Evolutionary conservation across 495 filamentous ascomycete species (phyloP).

Genomic region (Cladorrhinum samala): DNA sequence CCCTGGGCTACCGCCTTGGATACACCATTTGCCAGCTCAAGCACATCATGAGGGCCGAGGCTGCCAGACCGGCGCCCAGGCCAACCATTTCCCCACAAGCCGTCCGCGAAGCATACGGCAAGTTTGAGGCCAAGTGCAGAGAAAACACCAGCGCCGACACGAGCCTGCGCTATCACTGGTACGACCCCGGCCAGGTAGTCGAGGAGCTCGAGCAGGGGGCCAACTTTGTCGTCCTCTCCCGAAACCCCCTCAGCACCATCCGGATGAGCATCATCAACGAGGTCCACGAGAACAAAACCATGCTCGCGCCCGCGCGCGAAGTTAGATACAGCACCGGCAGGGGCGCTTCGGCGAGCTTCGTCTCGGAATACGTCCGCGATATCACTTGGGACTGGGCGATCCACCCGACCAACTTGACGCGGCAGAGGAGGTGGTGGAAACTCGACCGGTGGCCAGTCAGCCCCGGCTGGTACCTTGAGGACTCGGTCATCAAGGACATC

Average conservation of each 20-base stretch:
- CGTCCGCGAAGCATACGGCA: not conserved
- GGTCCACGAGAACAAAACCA: conserved; percentile 17
- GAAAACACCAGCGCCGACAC: no score
- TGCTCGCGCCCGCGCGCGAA: conserved; percentile 19
- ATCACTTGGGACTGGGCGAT: conserved; percentile 23
- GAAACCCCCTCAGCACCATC: not conserved
- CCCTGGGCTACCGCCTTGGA: conserved; percentile 21
- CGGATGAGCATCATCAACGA: conserved; percentile 22
- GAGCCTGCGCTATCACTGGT: no score
- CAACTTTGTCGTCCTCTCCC: not conserved
- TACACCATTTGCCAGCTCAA: conserved; percentile 15
- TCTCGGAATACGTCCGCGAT: conserved; percentile 8
- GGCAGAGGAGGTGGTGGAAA: conserved; percentile 13
- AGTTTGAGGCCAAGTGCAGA: not conserved
- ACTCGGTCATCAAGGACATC: not conserved
- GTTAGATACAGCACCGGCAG: not conserved
- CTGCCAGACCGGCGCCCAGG: not conserved
- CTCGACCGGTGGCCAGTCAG: conserved; percentile 24
- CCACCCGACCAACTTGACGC: not conserved
- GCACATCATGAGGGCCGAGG: no score
- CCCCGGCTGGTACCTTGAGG: conserved; percentile 3
- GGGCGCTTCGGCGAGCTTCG: not conserved
- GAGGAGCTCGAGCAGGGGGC: not conserved
- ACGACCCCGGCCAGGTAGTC: no score
- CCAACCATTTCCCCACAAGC: not conserved